Evolutionary conservation across 2,329 filamentous ascomycete genomes (phyloP).

Genomic region (Monosporascus sp.): DNA sequence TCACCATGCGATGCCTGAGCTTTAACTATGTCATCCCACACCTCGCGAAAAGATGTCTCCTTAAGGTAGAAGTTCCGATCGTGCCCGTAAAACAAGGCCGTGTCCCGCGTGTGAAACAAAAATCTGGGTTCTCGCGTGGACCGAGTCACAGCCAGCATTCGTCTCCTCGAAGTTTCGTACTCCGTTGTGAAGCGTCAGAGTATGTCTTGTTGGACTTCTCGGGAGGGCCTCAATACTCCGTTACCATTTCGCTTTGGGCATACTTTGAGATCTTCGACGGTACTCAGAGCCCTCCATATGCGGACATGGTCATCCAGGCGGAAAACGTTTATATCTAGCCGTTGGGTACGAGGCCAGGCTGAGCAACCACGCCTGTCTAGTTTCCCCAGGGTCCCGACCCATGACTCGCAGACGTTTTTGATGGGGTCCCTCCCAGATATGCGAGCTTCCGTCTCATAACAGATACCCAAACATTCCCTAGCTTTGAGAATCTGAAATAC

Average conservation of each 20-base stretch:
- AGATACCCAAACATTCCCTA: neutral
- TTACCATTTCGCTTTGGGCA: neutral
- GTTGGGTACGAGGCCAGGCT: slow-evolving; percentile 6
- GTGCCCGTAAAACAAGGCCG: slow-evolving; percentile 7
- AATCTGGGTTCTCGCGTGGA: slow-evolving; percentile 10
- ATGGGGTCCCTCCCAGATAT: neutral
- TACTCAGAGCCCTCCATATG: slow-evolving; percentile 10
- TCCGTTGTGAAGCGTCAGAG: slow-evolving; percentile 8
- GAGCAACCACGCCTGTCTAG: neutral
- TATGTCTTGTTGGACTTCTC: slow-evolving; percentile 4
- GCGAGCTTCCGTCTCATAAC: neutral
- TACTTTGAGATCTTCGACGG: neutral
- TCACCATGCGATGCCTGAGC: slow-evolving; percentile 6
- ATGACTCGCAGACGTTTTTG: neutral
- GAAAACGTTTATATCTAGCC: slow-evolving; percentile 3
- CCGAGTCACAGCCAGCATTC: slow-evolving; percentile 12
- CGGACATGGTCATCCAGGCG: slow-evolving; percentile 12
- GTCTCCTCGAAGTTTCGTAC: slow-evolving; percentile 4
- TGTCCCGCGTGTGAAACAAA: slow-evolving; percentile 14
- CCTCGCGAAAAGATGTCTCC: neutral
- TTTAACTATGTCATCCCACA: slow-evolving; percentile 9
- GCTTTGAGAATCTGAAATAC: slow-evolving; percentile 6
- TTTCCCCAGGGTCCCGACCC: neutral
- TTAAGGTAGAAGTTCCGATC: neutral
- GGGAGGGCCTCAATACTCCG: neutral